phyloP scores from a whole-genome alignment of 345 rosid species.

The Pugionium cornutum region DNA sequence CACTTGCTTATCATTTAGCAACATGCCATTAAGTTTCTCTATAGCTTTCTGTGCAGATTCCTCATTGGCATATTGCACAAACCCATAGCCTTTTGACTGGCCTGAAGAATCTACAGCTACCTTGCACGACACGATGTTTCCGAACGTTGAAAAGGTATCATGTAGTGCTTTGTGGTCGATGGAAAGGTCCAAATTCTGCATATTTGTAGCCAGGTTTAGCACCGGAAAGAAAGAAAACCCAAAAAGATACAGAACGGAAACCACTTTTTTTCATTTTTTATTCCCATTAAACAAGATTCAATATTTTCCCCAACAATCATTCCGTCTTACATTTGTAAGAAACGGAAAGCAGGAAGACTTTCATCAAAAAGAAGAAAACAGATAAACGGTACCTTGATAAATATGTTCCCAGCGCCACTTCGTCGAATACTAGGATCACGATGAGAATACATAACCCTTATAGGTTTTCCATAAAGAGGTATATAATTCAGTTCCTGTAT shows the following conservation, averaged over 20 bases:
- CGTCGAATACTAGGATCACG: slow-evolving; percentile 74
- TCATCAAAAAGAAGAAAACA: not conserved
- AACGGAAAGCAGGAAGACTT: not conserved
- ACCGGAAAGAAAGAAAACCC: not conserved
- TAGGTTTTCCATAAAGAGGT: slow-evolving; percentile 68
- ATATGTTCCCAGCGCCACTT: slow-evolving; percentile 93
- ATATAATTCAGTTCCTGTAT: slow-evolving; percentile 77
- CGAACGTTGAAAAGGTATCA: slow-evolving; percentile 81
- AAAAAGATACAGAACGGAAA: not conserved
- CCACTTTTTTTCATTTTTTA: not conserved
- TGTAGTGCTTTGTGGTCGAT: slow-evolving; percentile 93
- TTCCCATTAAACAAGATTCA: not conserved
- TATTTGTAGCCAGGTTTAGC: slow-evolving; percentile 19
- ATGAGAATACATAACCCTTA: slow-evolving; percentile 84
- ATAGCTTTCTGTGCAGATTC: slow-evolving; percentile 84
- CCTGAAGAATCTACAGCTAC: slow-evolving; percentile 84
- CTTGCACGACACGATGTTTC: slow-evolving; percentile 94
- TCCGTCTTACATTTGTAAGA: not conserved
- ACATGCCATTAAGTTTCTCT: slow-evolving; percentile 90
- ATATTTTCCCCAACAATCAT: not conserved
- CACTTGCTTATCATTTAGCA: slow-evolving; percentile 91
- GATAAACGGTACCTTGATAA: slow-evolving; percentile 66
- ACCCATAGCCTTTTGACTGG: slow-evolving; percentile 93
- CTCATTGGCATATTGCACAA: slow-evolving; percentile 83
- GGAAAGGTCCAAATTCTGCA: slow-evolving; percentile 79